phyloP scores from a whole-genome alignment of 2,329 filamentous ascomycete genomes.

The Nannizziopsis arthrosporioides region DNA sequence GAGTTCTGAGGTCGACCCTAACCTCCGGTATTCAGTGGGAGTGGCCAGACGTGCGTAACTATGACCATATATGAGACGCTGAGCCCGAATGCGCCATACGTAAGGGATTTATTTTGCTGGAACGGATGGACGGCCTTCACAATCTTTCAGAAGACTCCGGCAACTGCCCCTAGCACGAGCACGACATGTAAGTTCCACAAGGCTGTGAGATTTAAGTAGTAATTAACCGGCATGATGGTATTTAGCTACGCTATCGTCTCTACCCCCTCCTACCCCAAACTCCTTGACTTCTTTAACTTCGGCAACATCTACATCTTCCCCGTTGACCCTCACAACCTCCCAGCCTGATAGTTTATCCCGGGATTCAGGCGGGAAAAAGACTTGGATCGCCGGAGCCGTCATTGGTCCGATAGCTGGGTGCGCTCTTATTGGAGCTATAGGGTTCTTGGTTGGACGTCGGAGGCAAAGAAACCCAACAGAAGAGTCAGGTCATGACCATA shows the following conservation, averaged over 20 bases:
- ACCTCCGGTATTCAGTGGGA: not conserved
- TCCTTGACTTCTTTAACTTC: not conserved
- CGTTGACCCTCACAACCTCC: not conserved
- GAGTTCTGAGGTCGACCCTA: not conserved
- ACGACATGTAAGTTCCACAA: not conserved
- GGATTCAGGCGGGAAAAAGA: not conserved
- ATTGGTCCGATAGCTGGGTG: slow-evolving; percentile 5
- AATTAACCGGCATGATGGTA: too few species aligned
- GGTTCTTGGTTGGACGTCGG: slow-evolving; percentile 4
- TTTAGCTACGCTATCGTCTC: too few species aligned
- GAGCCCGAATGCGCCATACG: not conserved
- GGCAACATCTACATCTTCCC: not conserved
- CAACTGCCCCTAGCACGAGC: not conserved
- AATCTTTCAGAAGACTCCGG: slow-evolving; percentile 2
- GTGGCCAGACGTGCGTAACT: slow-evolving; percentile 4
- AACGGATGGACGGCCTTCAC: slow-evolving; percentile 6
- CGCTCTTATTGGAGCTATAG: not conserved
- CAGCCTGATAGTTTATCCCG: not conserved
- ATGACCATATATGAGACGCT: slow-evolving; percentile 6
- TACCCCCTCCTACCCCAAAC: too few species aligned
- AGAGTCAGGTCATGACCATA: not conserved
- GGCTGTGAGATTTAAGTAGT: too few species aligned
- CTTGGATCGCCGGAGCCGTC: slow-evolving; percentile 9
- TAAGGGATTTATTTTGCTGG: slow-evolving; percentile 7
- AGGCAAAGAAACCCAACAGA: not conserved